Evolutionary conservation across 2,329 filamentous ascomycete species (phyloP).

Genomic region (Cladobotryum mycophilum): DNA sequence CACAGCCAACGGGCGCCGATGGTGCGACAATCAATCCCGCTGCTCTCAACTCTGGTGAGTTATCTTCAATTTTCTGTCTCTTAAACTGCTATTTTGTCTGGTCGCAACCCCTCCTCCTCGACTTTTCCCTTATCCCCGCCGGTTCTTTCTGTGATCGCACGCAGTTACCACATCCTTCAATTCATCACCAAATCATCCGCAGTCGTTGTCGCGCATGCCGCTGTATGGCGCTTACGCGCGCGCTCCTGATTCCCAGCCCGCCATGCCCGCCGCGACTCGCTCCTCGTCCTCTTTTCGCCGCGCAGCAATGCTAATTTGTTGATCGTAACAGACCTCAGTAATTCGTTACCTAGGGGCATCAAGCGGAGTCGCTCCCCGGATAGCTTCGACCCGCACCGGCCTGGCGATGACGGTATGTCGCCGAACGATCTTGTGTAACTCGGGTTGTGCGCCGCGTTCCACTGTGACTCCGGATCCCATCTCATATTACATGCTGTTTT

Average conservation of each 20-base stretch:
- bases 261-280: conserved; percentile 6
- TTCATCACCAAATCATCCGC: not conserved
- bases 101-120: conserved; percentile 6
- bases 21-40: conserved; percentile 89
- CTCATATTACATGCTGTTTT: conserved; percentile 25
- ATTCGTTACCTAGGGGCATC: conserved; percentile 57
- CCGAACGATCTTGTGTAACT: conserved; percentile 27
- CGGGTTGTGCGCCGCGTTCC: conserved; percentile 28
- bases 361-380: conserved; percentile 78
- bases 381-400: conserved; percentile 43
- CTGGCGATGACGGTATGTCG: conserved; percentile 70
- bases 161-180: not conserved
- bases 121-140: not conserved
- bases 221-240: not conserved
- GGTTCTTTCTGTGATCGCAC: not conserved
- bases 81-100: not conserved
- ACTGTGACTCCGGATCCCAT: conserved; percentile 16
- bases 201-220: not conserved
- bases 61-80: conserved; percentile 4
- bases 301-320: conserved; percentile 21
- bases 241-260: not conserved
- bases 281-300: not conserved
- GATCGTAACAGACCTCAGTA: conserved; percentile 39
- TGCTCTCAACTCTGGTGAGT: conserved; percentile 74
- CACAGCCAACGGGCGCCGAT: conserved; percentile 64